These are phyloP conservation scores for Trichoderma lentiforme DNA, from an alignment of 2,329 filamentous ascomycete species.

Conservation along the genomic window DNA sequence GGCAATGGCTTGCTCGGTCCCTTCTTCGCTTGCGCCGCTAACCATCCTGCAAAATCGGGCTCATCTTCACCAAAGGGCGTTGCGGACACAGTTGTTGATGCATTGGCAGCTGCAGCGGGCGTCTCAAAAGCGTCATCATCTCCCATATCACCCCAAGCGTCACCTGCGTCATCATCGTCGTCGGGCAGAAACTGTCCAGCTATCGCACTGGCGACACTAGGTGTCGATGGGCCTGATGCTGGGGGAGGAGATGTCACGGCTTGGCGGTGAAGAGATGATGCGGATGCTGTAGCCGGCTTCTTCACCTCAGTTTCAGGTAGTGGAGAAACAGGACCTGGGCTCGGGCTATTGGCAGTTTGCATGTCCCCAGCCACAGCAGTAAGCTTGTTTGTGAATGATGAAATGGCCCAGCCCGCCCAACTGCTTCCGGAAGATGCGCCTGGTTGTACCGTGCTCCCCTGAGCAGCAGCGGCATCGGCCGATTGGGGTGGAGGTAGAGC, in stretches of 20 bases:
- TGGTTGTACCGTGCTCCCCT: conserved; percentile 75
- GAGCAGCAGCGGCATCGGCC: conserved; percentile 54
- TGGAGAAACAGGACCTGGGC: conserved; percentile 38
- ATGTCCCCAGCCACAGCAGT: conserved; percentile 84
- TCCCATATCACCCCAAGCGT: conserved; percentile 67
- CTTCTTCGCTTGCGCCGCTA: conserved; percentile 83
- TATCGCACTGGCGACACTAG: conserved; percentile 38
- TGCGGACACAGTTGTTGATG: conserved; percentile 33
- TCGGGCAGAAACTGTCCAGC: conserved; percentile 54
- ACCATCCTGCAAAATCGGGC: conserved; percentile 93
- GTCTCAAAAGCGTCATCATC: conserved; percentile 44
- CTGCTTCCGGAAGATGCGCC: conserved; percentile 43
- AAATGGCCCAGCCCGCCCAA: conserved; percentile 98
- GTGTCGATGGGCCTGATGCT: conserved; percentile 47
- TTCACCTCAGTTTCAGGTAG: conserved; percentile 39
- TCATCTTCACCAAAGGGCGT: conserved; percentile 78
- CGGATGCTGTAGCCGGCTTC: conserved; percentile 46
- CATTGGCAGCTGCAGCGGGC: conserved; percentile 31
- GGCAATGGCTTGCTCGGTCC: conserved; percentile 62
- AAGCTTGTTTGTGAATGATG: conserved; percentile 94
- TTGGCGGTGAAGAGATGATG: conserved; percentile 59
- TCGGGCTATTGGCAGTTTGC: conserved; percentile 51
- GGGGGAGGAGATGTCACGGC: conserved; percentile 52
- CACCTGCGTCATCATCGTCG: conserved; percentile 59
- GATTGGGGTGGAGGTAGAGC: conserved; percentile 64